A percentile compares a stretch with the other conserved stretches of the same genome.
Evolutionary conservation across 2,329 filamentous ascomycete species (phyloP).

Genomic region (Fusarium veterinarium): DNA sequence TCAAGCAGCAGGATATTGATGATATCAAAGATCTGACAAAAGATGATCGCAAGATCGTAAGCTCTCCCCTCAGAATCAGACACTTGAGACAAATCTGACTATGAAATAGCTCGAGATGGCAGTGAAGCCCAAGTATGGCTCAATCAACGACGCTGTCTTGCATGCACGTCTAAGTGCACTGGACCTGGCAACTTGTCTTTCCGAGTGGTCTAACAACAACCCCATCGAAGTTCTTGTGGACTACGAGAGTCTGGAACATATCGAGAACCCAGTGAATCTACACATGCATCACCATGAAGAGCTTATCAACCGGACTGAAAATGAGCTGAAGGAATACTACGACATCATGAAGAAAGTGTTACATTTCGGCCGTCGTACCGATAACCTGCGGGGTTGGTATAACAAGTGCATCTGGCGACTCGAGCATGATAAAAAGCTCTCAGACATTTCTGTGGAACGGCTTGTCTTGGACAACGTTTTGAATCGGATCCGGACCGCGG

Average conservation of each 20-base stretch:
- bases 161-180: constrained; percentile 37
- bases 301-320: constrained; percentile 31
- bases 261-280: constrained; percentile 62
- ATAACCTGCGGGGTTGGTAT: constrained; percentile 35
- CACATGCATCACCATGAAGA: constrained; percentile 51
- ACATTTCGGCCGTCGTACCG: not conserved
- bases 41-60: constrained; percentile 28
- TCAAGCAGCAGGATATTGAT: constrained; percentile 30
- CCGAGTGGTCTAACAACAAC: constrained; percentile 25
- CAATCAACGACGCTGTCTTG: constrained; percentile 29
- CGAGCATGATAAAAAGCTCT: not conserved
- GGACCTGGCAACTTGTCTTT: constrained; percentile 36
- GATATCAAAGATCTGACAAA: constrained; percentile 10
- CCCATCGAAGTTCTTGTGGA: constrained; percentile 51
- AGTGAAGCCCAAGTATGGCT: constrained; percentile 27
- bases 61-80: not conserved
- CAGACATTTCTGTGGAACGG: not conserved
- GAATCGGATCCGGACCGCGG: constrained; percentile 25
- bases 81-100: not conserved
- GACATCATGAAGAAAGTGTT: constrained; percentile 16
- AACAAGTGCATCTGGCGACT: constrained; percentile 15
- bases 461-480: constrained; percentile 24
- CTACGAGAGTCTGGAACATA: constrained; percentile 51
- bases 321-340: constrained; percentile 30
- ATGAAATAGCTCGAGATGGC: constrained; percentile 26